Evolutionary conservation across 208 protist genomes (phyloP).

Genomic region (Polymyxa betae): DNA sequence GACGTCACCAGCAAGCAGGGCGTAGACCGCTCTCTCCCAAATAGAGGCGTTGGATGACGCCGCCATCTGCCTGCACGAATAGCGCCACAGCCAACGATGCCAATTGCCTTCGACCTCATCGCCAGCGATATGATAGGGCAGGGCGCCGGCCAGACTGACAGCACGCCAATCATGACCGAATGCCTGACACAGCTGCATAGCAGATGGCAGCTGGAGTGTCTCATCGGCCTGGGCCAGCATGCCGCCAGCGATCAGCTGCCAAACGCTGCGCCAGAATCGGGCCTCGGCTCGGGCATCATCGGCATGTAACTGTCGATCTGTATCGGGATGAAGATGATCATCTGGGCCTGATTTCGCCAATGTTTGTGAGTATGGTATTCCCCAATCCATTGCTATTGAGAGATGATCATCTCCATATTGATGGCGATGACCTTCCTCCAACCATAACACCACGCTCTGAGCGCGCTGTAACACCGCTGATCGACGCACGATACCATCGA

Average conservation of each 20-base stretch:
- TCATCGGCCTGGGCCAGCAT: slow-evolving; percentile 1
- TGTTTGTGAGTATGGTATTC: not conserved
- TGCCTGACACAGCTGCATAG: slow-evolving; percentile 33
- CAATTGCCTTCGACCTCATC: slow-evolving; percentile 20
- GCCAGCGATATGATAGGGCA: not conserved
- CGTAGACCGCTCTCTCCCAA: slow-evolving; percentile 40
- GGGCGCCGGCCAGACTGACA: not conserved
- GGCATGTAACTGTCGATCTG: not conserved
- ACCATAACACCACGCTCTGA: not conserved
- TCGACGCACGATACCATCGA: not conserved
- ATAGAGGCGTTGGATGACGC: not conserved
- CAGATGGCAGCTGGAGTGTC: not conserved
- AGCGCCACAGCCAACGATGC: slow-evolving; percentile 36
- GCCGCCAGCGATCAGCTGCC: not conserved
- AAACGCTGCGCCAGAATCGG: slow-evolving; percentile 35
- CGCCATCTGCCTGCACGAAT: not conserved
- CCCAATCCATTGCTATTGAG: not conserved
- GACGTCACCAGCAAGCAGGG: not conserved
- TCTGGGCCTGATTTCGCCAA: not conserved
- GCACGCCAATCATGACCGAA: not conserved
- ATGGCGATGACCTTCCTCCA: slow-evolving; percentile 5
- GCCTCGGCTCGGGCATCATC: not conserved
- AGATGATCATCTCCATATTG: not conserved
- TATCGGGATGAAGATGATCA: not conserved
- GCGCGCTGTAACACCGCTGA: not conserved